Evolutionary conservation across 2,329 filamentous ascomycete species (phyloP).

Genomic region (Beauveria sp.): DNA sequence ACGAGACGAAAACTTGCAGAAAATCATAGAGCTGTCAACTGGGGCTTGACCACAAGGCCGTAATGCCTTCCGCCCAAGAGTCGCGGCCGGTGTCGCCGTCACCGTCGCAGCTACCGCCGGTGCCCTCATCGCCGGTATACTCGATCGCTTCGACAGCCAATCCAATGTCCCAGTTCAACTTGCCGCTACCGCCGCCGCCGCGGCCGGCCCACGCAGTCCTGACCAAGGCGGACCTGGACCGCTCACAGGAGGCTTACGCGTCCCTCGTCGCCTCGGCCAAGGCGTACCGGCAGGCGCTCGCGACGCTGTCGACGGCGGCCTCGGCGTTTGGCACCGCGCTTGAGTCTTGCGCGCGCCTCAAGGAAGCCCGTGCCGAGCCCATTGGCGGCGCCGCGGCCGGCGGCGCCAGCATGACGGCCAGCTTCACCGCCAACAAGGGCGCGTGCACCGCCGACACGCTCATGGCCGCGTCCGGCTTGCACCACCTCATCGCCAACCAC

Average conservation of each 20-base stretch:
- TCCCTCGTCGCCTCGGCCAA: conserved; percentile 56
- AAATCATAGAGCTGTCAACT: neutral
- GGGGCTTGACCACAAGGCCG: neutral
- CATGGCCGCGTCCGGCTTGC: conserved; percentile 54
- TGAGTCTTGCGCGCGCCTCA: conserved; percentile 60
- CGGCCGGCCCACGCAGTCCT: conserved; percentile 51
- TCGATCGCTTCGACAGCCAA: conserved; percentile 57
- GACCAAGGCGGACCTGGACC: conserved; percentile 54
- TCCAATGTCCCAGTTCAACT: conserved; percentile 49
- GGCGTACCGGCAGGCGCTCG: conserved; percentile 54
- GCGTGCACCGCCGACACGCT: conserved; percentile 57
- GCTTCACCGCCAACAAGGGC: conserved; percentile 36
- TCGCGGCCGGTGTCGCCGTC: conserved; percentile 40
- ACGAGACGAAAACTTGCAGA: neutral
- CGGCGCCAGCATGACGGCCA: conserved; percentile 34
- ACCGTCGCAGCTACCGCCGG: conserved; percentile 49
- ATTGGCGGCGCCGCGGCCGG: conserved; percentile 33
- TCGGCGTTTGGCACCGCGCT: conserved; percentile 58
- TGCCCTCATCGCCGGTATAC: conserved; percentile 57
- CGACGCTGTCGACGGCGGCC: conserved; percentile 51
- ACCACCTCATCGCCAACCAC: conserved; percentile 62
- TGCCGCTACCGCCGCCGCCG: conserved; percentile 54
- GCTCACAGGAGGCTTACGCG: conserved; percentile 55
- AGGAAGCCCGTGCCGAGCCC: conserved; percentile 56
- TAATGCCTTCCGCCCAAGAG: conserved; percentile 26